Evolutionary conservation across 192 early-diverging fungal species (phyloP), one percentile per base, ranked within the genome.

Genomic region (Entophlyctis luteolus): DNA sequence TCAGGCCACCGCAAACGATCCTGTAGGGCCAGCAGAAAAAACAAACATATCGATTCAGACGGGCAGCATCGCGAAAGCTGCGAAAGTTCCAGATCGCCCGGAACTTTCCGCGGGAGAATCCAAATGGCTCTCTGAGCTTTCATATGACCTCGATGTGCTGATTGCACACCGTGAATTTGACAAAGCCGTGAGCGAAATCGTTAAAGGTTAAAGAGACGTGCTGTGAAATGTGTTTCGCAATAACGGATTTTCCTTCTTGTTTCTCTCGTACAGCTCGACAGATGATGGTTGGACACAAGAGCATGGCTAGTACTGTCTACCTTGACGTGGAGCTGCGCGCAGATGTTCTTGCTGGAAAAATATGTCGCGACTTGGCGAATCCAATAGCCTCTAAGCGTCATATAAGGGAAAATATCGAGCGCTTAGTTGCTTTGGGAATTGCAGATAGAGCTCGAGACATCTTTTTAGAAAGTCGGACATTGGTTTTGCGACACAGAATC

Each of bases 121-220:
- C 12, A 77, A 49, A 22, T 89, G 86, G 87, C 56, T 93, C 16
- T 80, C 78, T 47, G 88, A 93, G 58, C 82, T 94, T 48, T 80
- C 89, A 4, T 93, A 97, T 73, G 87, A 91, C 49, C 73, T 99
- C 47, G 96, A 97, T 55, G 93, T 99, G 5, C 74, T 89, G 29
- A 95, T 99, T 80, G 95, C 94, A 0, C 85, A 91, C 31, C 78
- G 94, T 36, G 93, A 96, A 65, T 96, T 96, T 75, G 88, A 91
- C 36, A 68, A 74, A n/a, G 91, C 93, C 4, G 91, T 93, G 1
- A 68, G 70, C 3, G 72, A 78, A 46, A 84, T 90, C 50, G 84
- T 90, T 62, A 88, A 85, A 75, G 87, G 60, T 49, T 16, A 6
- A n/a, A n/a, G n/a, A n/a, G n/a, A n/a, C n/a, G n/a, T n/a, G n/a